A percentile compares a stretch with the other conserved stretches of the same genome.
Conservation (phyloP, 2,329 filamentous ascomycete species). For the Aureobasidium sp. region DNA sequence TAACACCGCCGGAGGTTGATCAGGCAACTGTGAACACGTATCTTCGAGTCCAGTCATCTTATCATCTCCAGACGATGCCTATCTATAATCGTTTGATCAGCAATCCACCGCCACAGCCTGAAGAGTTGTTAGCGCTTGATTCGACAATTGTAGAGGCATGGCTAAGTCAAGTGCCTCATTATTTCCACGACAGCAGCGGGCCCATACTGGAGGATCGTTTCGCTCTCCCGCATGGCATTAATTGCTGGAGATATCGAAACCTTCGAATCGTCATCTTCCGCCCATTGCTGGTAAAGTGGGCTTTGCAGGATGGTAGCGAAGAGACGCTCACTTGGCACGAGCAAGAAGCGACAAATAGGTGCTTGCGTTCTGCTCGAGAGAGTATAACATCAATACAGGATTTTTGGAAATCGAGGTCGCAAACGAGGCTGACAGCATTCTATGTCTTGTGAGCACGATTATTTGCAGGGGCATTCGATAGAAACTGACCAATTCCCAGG, state of each 20-base stretch:
- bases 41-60: constrained; percentile 39
- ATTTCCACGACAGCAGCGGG: constrained; percentile 31
- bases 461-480: background rate
- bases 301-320: background rate
- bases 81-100: constrained; percentile 44
- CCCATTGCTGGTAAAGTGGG: constrained; percentile 39
- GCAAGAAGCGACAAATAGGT: constrained; percentile 31
- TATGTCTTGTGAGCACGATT: constrained; percentile 31
- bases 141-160: constrained; percentile 23
- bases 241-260: constrained; percentile 41
- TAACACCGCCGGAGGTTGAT: constrained; percentile 1
- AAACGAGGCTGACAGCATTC: constrained; percentile 39
- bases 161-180: constrained; percentile 35
- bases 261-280: constrained; percentile 44
- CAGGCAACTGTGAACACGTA: constrained; percentile 38
- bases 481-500: background rate
- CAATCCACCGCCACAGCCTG: constrained; percentile 36
- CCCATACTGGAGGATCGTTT: constrained; percentile 32
- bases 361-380: constrained; percentile 37
- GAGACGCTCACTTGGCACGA: constrained; percentile 9
- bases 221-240: constrained; percentile 36
- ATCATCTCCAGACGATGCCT: constrained; percentile 39
- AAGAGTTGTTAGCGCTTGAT: constrained; percentile 38
- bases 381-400: constrained; percentile 35
- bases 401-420: constrained; percentile 34